Conservation (phyloP, 345 rosid genomes). For the Capsella bursapastoris region DNA sequence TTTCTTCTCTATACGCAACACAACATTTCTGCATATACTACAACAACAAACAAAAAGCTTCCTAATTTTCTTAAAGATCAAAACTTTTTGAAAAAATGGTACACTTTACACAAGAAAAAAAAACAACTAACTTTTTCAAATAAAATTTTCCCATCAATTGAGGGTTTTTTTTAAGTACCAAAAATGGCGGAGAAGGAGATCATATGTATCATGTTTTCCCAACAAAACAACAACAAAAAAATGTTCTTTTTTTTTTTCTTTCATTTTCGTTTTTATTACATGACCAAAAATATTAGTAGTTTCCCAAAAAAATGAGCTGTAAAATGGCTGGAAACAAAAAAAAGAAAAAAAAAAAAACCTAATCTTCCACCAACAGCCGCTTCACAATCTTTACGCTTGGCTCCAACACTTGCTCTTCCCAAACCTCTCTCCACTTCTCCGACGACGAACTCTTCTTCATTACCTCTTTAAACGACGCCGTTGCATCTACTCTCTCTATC, state of each 20-base stretch:
- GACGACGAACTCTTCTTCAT: conserved; percentile 47
- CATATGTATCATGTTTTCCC: conserved; percentile 19
- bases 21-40: conserved; percentile 17
- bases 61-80: conserved; percentile 21
- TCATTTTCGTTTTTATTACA: neutral
- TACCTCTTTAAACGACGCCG: conserved; percentile 62
- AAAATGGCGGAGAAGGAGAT: conserved; percentile 39
- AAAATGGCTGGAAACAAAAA: conserved; percentile 43
- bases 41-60: conserved; percentile 4
- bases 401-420: conserved; percentile 73
- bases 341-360: conserved; percentile 45
- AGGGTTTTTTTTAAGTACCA: conserved; percentile 29
- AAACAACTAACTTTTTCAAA: neutral
- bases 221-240: conserved; percentile 5
- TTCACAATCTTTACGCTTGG: conserved; percentile 90
- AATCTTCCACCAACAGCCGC: conserved; percentile 65
- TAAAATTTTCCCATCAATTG: neutral
- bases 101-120: neutral
- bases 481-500: conserved; percentile 73
- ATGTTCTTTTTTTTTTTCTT: too few relatives aligned
- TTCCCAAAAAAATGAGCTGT: conserved; percentile 40
- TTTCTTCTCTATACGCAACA: conserved; percentile 20
- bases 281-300: conserved; percentile 11
- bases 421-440: conserved; percentile 56
- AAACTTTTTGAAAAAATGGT: conserved; percentile 18